Evolutionary conservation across 306 rosid species (phyloP), one percentile per base, ranked within the genome.

Genomic region (Pyrus pyrifolia): DNA sequence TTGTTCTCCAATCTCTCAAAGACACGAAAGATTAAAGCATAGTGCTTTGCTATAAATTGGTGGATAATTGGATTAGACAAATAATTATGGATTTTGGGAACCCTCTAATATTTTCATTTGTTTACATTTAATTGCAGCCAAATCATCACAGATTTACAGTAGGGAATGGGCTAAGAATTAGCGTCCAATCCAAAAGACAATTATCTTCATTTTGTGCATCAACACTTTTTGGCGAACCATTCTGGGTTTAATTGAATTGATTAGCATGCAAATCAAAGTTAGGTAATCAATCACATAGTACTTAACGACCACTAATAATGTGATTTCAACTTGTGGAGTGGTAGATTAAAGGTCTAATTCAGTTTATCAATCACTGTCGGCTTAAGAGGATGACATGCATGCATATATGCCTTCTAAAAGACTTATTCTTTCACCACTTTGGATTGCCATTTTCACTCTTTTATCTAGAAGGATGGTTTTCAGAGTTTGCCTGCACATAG

Each of bases 281-380:
- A 83, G 90, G 90, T 87, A 52, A 78, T 64, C 90, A 74, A 85
- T 86, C 93, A 84, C 83, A 71, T 78, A 65, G 72, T 49, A 49
- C 21, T 84, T 77, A 81, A 81, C 87, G 67, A 68, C 84, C 84
- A 78, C 80, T 82, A 87, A 86, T 88, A 79, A 88, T 88, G 82
- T 80, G 88, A 79, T 81, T 80, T 79, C 53, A 77, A 57, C 31
- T 23, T 70, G 78, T 51, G 58, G 66, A 22, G 42, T 64, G 76
- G 85, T 78, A 72, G 83, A 80, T 86, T 59, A 67, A 66, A 70
- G 63, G 86, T 86, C 88, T 45, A 83, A 68, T 65, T 72, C 83
- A 58, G 33, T 60, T 60, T 60, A 60, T n/a, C 25, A 57, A 57
- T 57, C 21, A 49, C 55, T 49, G 17, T 49, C 55, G 17, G 55